Evolutionary conservation across 164 flowering plant species (phyloP), one percentile per base, ranked within the genome.

Genomic region (Vitis amurensis): DNA sequence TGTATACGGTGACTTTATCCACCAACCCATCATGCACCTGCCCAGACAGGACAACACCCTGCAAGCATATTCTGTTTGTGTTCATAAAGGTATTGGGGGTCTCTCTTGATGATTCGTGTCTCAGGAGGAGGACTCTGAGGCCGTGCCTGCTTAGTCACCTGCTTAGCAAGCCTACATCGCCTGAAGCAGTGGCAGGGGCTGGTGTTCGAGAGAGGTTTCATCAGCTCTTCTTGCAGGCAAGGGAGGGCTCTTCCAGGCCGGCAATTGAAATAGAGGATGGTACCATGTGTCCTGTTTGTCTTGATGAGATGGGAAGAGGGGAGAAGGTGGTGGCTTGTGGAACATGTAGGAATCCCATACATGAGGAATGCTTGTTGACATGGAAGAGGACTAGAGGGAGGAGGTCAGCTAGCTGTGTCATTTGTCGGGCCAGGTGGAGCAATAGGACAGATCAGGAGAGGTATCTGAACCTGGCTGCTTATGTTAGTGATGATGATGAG

Each of bases 31-130:
- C 86, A 0, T 95, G 99, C 81, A 80, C 92, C 1, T 95, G 99
- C 83, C 98, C 97, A 0, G 99, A 95, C 74, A 85, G 84, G 10
- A 76, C 84, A 9, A 68, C 67, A 51, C 98, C 97, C 0, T 93
- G 99, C 83, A 95, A 95, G 68, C 99, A 95, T 84, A 90, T 93
- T 9, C 79, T 95, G 27, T 95, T 93, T 62, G 88, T 91, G 58
- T 71, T 82, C 49, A 81, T 95, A 30, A 85, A 87, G 10, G 97
- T 84, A 3, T 82, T 95, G 16, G 83, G 88, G 27, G 56, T 91
- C 58, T 67, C 97, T 14, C 71, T 78, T 1, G 83, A 85, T 55
- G 92, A 91, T 71, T 1, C 74, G 0, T 84, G 90, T 73, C 85
- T 90, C 63, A 76, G 88, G 13, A 68, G 89, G 27, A 70, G 78